Base-by-base conservation (phyloP, 768 basidiomycete genomes). In the Boletus subparvulus region DNA sequence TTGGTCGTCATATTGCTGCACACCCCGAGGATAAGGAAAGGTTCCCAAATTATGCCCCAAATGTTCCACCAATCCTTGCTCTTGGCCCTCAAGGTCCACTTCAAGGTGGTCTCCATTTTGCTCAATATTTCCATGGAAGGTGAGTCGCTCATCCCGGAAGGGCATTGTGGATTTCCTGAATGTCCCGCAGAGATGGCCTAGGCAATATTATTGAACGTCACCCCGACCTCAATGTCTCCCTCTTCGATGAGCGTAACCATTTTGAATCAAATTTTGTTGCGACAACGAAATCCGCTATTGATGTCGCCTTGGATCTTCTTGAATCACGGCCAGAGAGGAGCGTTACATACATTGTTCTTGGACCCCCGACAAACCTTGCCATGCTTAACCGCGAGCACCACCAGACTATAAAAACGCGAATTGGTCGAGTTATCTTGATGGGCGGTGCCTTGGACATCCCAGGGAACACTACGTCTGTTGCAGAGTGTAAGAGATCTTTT, bases 381-480 rank as follows among this genome's bases (percentile, higher is more conserved):
- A 73, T 76, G 35, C 76, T 90, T 56, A 74, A 90, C 68, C 80
- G 78, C 8, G 63, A 75, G 42, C 80, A 91, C 61, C 77, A 80
- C 11, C 67, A 75, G 36, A 73, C 80, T 12, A 75, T 94, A 32
- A 72, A 73, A 9, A 71, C 80, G 13, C 82, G 82, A 42, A 81
- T 92, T 30, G 90, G 86, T 6, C 80, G 86, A n/a, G 75, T 98
- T 9, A 74, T 94, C 21, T 87, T 85, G 69, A 96, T 98, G 93
- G 94, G 94, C n/a, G 94, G 93, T 14, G 89, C 93, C 3, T 69
- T 98, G 24, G 92, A 95, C 61, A 90, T 92, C 33, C 92, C 94
- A 0, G 94, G 94, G 3, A 98, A 96, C 62, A 88, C 86, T 0
- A 83, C 79, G 26, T 84, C 92, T 9, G 78, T 83, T 4, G 88